Percentiles rank a stretch among this genome's conserved stretches.
Conservation (phyloP, 352 stramenopile genomes). For the Phytophthora tubulina region DNA sequence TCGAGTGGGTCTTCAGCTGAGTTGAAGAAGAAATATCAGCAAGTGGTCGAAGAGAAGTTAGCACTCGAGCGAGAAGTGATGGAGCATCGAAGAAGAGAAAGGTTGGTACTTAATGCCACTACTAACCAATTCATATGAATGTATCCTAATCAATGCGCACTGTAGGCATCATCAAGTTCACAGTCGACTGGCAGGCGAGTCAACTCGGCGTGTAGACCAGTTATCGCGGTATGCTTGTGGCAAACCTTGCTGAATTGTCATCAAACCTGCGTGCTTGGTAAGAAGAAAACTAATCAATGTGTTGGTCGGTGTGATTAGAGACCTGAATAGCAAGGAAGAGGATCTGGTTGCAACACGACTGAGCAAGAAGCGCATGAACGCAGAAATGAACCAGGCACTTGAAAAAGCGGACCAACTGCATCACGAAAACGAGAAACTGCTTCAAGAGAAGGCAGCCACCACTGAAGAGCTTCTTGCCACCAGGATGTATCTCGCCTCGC, state of each 20-base stretch:
- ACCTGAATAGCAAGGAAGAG: constrained; percentile 67
- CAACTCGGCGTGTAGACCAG: constrained; percentile 69
- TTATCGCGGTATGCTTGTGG: constrained; percentile 54
- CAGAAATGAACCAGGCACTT: constrained; percentile 66
- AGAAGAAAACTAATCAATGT: neutral
- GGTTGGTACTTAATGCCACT: constrained; percentile 33
- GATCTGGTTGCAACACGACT: constrained; percentile 62
- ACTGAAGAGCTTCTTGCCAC: constrained; percentile 71
- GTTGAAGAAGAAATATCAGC: constrained; percentile 76
- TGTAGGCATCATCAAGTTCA: constrained; percentile 70
- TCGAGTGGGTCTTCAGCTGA: constrained; percentile 38
- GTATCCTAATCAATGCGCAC: neutral
- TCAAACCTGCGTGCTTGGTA: neutral
- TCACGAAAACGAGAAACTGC: constrained; percentile 71
- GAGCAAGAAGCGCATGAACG: constrained; percentile 58
- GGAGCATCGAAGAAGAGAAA: constrained; percentile 66
- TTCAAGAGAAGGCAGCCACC: constrained; percentile 67
- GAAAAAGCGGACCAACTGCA: constrained; percentile 64
- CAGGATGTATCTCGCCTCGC: constrained; percentile 76
- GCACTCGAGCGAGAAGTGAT: constrained; percentile 64
- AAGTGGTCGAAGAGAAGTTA: constrained; percentile 68
- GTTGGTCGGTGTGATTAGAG: constrained; percentile 36
- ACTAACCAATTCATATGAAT: neutral
- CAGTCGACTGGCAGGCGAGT: constrained; percentile 71
- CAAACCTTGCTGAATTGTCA: neutral